Conservation (phyloP, 164 flowering plant genomes). For the Aristolochia californica region DNA sequence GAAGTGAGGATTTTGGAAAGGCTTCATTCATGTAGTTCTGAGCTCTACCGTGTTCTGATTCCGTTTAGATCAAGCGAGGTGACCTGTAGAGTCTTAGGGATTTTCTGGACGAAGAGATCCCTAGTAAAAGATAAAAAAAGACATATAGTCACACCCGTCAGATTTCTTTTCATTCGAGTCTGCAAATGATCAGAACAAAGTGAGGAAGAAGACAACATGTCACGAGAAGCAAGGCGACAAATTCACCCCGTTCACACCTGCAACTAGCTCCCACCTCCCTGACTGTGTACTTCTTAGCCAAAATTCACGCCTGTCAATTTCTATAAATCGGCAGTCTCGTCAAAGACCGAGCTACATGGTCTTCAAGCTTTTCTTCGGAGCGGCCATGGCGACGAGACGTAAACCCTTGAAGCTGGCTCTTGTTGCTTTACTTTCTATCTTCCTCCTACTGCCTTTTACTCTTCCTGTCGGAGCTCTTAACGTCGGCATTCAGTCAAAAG, state of each 20-base stretch:
- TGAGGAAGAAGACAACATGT: constrained; percentile 15
- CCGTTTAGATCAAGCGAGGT: no score
- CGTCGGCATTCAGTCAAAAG: constrained; percentile 34
- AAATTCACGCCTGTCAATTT: background rate
- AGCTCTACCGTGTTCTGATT: no score
- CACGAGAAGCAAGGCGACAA: constrained; percentile 34
- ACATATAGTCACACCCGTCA: no score
- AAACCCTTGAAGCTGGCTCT: constrained; percentile 16
- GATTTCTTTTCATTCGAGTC: no score
- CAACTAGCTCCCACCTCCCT: background rate
- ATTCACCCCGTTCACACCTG: constrained; percentile 2
- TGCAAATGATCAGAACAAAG: background rate
- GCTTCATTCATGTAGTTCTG: no score
- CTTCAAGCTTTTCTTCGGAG: constrained; percentile 7
- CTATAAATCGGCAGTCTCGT: constrained; percentile 17
- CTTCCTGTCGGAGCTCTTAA: constrained; percentile 29
- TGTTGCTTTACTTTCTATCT: constrained; percentile 8
- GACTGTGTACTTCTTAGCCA: background rate
- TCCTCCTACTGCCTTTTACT: constrained; percentile 11
- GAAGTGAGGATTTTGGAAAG: no score
- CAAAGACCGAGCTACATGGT: constrained; percentile 23
- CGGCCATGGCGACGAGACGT: constrained; percentile 13
- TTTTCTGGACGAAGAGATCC: no score
- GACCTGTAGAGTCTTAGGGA: no score
- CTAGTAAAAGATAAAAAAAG: no score